Evolutionary conservation across 164 flowering plant genomes (phyloP).

Genomic region (Kingdonia uniflora): DNA sequence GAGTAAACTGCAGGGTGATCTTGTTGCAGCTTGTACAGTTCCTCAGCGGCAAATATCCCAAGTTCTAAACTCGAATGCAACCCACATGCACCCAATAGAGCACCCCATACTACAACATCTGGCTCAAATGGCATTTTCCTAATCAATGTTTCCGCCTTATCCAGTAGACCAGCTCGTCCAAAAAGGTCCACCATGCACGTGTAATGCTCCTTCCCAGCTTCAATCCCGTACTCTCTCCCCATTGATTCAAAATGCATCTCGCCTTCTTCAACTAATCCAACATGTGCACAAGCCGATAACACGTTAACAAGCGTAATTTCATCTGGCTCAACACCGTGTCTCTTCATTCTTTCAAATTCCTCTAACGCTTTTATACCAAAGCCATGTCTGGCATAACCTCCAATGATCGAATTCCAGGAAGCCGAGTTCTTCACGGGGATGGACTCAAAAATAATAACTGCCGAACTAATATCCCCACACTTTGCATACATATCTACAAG

Average conservation of each 20-base stretch:
- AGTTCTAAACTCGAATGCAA: conserved; percentile 42
- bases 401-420: conserved; percentile 53
- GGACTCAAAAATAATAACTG: conserved; percentile 26
- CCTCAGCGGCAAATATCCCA: conserved; percentile 36
- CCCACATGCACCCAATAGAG: conserved; percentile 53
- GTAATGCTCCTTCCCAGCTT: conserved; percentile 39
- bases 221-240: conserved; percentile 26
- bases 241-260: conserved; percentile 29
- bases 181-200: conserved; percentile 59
- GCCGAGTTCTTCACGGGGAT: conserved; percentile 29
- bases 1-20: conserved; percentile 42
- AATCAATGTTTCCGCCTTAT: conserved; percentile 40
- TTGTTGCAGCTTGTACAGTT: conserved; percentile 23
- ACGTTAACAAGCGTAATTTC: conserved; percentile 35
- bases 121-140: conserved; percentile 42
- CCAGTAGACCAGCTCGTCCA: conserved; percentile 47
- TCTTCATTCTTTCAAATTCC: conserved; percentile 35
- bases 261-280: conserved; percentile 44
- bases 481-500: conserved; percentile 49
- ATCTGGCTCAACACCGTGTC: conserved; percentile 30
- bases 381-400: conserved; percentile 54
- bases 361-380: conserved; percentile 33
- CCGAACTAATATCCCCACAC: conserved; percentile 41
- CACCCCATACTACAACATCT: conserved; percentile 55
- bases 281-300: conserved; percentile 49